A percentile compares a stretch with the other conserved stretches of the same genome.
Conservation (phyloP, 1,284 basidiomycete genomes). For the Moniliophthora roreri region DNA sequence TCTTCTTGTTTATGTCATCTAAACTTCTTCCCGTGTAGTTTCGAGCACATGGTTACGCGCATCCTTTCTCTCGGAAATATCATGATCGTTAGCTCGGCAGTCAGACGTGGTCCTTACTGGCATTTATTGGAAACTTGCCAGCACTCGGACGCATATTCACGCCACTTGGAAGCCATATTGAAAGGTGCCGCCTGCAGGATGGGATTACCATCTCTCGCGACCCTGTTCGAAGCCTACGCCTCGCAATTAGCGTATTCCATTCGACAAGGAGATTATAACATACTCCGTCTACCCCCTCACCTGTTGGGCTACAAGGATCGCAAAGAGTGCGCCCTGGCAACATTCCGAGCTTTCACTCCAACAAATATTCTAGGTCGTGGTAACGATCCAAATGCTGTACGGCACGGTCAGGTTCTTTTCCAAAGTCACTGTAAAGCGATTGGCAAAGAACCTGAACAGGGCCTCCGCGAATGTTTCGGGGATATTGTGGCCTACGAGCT, state of each 20-base stretch:
- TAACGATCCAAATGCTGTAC: constrained; percentile 22
- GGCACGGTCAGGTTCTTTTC: constrained; percentile 52
- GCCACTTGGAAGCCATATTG: constrained; percentile 69
- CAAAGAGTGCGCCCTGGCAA: constrained; percentile 57
- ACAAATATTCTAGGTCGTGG: constrained; percentile 49
- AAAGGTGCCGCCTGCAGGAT: constrained; percentile 64
- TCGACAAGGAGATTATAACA: constrained; percentile 47
- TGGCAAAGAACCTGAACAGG: constrained; percentile 50
- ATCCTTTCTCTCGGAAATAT: constrained; percentile 82
- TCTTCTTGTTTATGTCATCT: constrained; percentile 4
- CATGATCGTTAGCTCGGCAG: constrained; percentile 77
- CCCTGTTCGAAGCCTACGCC: constrained; percentile 79
- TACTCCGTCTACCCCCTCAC: constrained; percentile 65
- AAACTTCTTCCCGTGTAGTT: constrained; percentile 37
- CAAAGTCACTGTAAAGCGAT: constrained; percentile 63
- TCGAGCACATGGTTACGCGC: constrained; percentile 79
- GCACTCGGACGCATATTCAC: constrained; percentile 44
- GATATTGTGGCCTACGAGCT: constrained; percentile 69
- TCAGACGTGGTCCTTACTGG: constrained; percentile 87
- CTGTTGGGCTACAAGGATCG: constrained; percentile 72
- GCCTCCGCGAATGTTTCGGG: constrained; percentile 65
- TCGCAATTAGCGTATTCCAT: constrained; percentile 75
- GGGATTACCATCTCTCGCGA: constrained; percentile 63
- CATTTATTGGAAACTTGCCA: constrained; percentile 78
- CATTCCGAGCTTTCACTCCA: constrained; percentile 64